Evolutionary conservation across 441 rosid genomes (phyloP).

Genomic region (Jatropha multifida): DNA sequence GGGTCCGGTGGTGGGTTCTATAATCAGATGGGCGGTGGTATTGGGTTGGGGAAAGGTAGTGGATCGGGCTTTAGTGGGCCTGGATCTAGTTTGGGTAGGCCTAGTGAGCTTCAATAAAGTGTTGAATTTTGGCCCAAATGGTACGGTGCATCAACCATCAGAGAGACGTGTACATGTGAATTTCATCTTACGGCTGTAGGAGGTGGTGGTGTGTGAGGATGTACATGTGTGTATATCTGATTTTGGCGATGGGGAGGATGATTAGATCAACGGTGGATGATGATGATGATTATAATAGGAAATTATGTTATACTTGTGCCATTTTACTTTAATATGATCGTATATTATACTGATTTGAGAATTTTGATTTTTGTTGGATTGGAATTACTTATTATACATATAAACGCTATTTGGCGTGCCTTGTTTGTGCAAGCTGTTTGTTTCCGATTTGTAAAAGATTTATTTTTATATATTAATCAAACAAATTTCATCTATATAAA

Average conservation of each 20-base stretch:
- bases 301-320: neutral
- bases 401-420: no score
- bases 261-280: neutral
- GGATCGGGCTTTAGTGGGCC: slow-evolving; percentile 33
- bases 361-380: no score
- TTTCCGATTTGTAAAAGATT: no score
- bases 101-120: slow-evolving; percentile 1
- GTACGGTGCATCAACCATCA: neutral
- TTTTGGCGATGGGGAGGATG: neutral
- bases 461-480: no score
- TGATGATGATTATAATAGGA: neutral
- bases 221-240: neutral
- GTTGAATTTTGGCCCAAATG: neutral
- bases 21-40: slow-evolving; percentile 40
- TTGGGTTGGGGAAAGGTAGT: slow-evolving; percentile 14
- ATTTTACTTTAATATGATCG: neutral
- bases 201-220: neutral
- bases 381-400: no score
- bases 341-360: neutral
- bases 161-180: neutral
- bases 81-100: slow-evolving; percentile 36
- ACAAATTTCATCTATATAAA: no score
- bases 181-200: neutral
- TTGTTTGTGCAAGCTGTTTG: no score
- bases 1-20: slow-evolving; percentile 30